A percentile compares a stretch with the other conserved stretches of the same genome.
Evolutionary conservation across 1,284 basidiomycete species (phyloP).

Genomic region (Rhizoctonia solani): DNA sequence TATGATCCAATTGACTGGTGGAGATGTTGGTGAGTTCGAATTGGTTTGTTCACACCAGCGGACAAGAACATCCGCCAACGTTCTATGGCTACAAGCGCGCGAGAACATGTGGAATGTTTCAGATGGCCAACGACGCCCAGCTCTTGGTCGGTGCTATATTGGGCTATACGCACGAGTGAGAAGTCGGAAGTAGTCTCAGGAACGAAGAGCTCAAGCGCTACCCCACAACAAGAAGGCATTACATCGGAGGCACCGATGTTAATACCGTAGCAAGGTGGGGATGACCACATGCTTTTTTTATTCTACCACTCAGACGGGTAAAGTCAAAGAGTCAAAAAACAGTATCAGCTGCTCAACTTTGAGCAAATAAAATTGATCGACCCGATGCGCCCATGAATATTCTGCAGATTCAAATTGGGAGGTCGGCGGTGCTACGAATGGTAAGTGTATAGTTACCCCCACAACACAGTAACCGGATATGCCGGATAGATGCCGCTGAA

Average conservation of each 20-base stretch:
- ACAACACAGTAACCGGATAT: not conserved
- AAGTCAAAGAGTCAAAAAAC: conserved; percentile 27
- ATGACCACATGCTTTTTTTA: conserved; percentile 3
- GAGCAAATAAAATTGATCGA: conserved; percentile 12
- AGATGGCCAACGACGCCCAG: conserved; percentile 2
- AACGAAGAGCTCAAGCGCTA: not conserved
- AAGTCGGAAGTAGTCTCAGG: not conserved
- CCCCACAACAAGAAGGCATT: not conserved
- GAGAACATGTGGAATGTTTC: not conserved
- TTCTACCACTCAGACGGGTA: not conserved
- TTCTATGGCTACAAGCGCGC: conserved; percentile 23
- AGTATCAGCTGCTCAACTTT: not conserved
- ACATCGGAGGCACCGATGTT: conserved; percentile 15
- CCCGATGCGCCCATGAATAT: conserved; percentile 14
- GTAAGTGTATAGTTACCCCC: not conserved
- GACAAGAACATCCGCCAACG: not conserved
- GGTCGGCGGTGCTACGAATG: not conserved
- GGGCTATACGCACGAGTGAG: not conserved
- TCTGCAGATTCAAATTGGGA: not conserved
- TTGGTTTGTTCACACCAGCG: conserved; percentile 1
- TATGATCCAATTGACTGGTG: conserved; percentile 10
- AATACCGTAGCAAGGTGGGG: not conserved
- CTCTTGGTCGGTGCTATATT: conserved; percentile 1
- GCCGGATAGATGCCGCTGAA: not conserved
- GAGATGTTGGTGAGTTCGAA: not conserved